Evolutionary conservation across 1,284 basidiomycete species (phyloP).

Genomic region (Stereum hirsutum): DNA sequence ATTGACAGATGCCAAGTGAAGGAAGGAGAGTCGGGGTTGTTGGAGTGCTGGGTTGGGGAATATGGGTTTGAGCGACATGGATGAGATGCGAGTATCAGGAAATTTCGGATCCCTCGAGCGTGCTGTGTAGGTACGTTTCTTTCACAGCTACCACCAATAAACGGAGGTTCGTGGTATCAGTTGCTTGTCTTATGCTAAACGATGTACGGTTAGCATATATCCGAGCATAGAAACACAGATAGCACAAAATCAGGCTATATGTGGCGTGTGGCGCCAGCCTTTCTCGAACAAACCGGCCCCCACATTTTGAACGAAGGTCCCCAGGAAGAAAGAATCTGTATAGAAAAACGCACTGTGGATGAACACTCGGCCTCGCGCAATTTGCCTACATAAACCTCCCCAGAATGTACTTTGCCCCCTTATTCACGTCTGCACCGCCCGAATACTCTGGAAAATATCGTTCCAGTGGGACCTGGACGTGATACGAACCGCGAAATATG

Average conservation of each 20-base stretch:
- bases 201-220: too few relatives aligned
- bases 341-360: conserved; percentile 68
- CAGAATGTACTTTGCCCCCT: conserved; percentile 95
- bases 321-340: neutral
- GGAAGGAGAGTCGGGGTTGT: too few relatives aligned
- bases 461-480: conserved; percentile 69
- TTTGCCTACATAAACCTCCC: conserved; percentile 98
- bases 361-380: conserved; percentile 78
- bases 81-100: conserved; percentile 30
- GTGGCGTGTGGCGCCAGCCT: too few relatives aligned
- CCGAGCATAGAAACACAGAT: too few relatives aligned
- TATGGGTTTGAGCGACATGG: too few relatives aligned
- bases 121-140: conserved; percentile 93
- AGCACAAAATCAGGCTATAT: too few relatives aligned
- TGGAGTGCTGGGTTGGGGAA: too few relatives aligned
- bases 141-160: conserved; percentile 96
- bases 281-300: too few relatives aligned
- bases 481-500: too few relatives aligned
- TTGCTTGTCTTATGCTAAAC: conserved; percentile 67
- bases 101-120: conserved; percentile 77
- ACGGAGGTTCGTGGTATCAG: conserved; percentile 75
- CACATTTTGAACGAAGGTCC: too few relatives aligned
- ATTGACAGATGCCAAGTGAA: too few relatives aligned
- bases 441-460: conserved; percentile 94
- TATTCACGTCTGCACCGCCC: conserved; percentile 91